A percentile compares a stretch with the other conserved stretches of the same genome.
Evolutionary conservation across 768 basidiomycete species (phyloP).

Genomic region (Hysterangium stoloniferum): DNA sequence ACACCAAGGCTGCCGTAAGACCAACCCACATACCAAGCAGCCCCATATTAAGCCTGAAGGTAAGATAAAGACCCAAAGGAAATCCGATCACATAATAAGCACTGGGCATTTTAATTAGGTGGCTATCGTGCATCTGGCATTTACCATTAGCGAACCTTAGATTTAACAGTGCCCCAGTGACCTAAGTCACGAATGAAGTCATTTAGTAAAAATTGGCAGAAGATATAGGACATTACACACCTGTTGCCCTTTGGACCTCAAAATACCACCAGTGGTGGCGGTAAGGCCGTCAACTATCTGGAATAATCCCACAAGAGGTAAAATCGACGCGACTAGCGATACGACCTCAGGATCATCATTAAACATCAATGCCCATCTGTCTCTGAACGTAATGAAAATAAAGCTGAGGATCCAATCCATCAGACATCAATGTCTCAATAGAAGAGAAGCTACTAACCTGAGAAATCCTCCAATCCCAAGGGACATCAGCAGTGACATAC

Average conservation of each 20-base stretch:
- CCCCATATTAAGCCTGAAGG: slow-evolving; percentile 50
- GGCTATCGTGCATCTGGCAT: slow-evolving; percentile 8
- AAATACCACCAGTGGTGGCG: slow-evolving; percentile 64
- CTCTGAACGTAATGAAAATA: slow-evolving; percentile 53
- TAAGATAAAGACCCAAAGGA: slow-evolving; percentile 72
- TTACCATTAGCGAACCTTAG: slow-evolving; percentile 39
- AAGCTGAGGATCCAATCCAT: slow-evolving; percentile 26
- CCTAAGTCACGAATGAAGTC: slow-evolving; percentile 29
- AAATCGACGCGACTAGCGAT: slow-evolving; percentile 51
- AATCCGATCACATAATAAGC: slow-evolving; percentile 82
- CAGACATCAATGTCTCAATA: background rate
- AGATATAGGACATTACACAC: slow-evolving; percentile 23
- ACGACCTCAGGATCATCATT: slow-evolving; percentile 58
- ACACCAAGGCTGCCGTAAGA: slow-evolving; percentile 58
- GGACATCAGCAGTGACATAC: slow-evolving; percentile 57
- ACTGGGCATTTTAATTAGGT: slow-evolving; percentile 24
- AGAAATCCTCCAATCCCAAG: slow-evolving; percentile 56
- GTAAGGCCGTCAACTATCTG: slow-evolving; percentile 80
- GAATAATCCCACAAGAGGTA: slow-evolving; percentile 71
- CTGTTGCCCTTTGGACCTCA: slow-evolving; percentile 79
- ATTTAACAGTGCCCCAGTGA: slow-evolving; percentile 72
- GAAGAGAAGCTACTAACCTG: slow-evolving; percentile 35
- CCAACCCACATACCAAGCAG: slow-evolving; percentile 83
- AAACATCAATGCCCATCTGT: slow-evolving; percentile 68
- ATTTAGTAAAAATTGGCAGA: background rate